A percentile compares a stretch with the other conserved stretches of the same genome.
Conservation (phyloP, 2,329 filamentous ascomycete genomes). For the Calonectria pauciramosa region DNA sequence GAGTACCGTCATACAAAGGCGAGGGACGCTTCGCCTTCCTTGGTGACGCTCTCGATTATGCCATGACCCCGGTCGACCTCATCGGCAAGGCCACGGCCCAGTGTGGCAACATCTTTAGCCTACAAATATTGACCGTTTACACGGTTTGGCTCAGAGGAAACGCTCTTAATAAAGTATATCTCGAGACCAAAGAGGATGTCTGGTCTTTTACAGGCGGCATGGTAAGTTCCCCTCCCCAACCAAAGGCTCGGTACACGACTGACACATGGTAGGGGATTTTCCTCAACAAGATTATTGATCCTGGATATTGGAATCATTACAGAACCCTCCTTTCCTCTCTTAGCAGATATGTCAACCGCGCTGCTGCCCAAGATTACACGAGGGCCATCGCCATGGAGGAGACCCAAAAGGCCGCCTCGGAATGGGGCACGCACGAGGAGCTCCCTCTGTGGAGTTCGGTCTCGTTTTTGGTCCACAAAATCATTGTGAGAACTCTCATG, state of each 20-base stretch:
- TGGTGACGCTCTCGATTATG: slow-evolving; percentile 22
- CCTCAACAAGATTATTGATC: slow-evolving; percentile 25
- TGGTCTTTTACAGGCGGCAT: slow-evolving; percentile 27
- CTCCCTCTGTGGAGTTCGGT: slow-evolving; percentile 14
- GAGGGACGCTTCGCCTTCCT: slow-evolving; percentile 19
- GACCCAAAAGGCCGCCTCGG: slow-evolving; percentile 15
- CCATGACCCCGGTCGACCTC: slow-evolving; percentile 19
- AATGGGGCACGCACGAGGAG: slow-evolving; percentile 12
- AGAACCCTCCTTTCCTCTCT: slow-evolving; percentile 13
- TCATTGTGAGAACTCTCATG: slow-evolving; percentile 24
- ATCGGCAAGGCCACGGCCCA: slow-evolving; percentile 18
- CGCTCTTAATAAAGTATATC: slow-evolving; percentile 21
- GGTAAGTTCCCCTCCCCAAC: not conserved
- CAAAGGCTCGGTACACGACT: not conserved
- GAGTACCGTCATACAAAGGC: slow-evolving; percentile 19
- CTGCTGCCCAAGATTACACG: slow-evolving; percentile 21
- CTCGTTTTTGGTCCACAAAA: slow-evolving; percentile 23
- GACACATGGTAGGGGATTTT: slow-evolving; percentile 16
- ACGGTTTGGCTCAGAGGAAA: slow-evolving; percentile 24
- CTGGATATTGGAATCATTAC: slow-evolving; percentile 24
- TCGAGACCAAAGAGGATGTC: slow-evolving; percentile 24
- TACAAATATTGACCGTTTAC: slow-evolving; percentile 21
- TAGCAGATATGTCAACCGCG: slow-evolving; percentile 23
- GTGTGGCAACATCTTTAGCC: slow-evolving; percentile 24
- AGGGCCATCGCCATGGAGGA: not conserved